Conservation (phyloP, 805 yeast species). For the Pichia nakasei region DNA sequence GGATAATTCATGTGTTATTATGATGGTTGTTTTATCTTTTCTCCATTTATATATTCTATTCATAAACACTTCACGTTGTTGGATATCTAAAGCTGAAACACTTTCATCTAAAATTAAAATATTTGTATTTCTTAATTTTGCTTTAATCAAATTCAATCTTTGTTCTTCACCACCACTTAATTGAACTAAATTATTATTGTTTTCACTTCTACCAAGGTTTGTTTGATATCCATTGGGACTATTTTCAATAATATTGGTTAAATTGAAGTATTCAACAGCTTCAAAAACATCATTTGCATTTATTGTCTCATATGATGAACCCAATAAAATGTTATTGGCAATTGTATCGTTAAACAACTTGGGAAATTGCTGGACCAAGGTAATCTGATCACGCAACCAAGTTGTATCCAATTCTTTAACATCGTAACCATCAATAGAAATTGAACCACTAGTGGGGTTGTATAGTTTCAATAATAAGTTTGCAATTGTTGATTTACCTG, state of each 20-base stretch:
- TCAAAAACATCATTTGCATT: conserved; percentile 25
- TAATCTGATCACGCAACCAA: conserved; percentile 56
- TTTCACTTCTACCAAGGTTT: conserved; percentile 24
- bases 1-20: conserved; percentile 69
- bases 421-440: conserved; percentile 47
- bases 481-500: conserved; percentile 83
- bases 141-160: conserved; percentile 77
- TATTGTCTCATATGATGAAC: conserved; percentile 11
- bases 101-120: conserved; percentile 81
- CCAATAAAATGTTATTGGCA: conserved; percentile 46
- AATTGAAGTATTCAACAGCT: conserved; percentile 45
- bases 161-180: conserved; percentile 93
- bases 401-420: conserved; percentile 32
- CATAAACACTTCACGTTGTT: conserved; percentile 37
- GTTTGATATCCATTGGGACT: conserved; percentile 52
- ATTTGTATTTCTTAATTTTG: conserved; percentile 62
- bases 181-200: conserved; percentile 16
- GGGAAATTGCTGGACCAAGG: conserved; percentile 67
- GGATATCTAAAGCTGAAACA: conserved; percentile 66
- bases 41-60: conserved; percentile 52
- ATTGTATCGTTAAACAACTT: conserved; percentile 57
- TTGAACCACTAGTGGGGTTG: conserved; percentile 42
- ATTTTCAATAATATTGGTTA: conserved; percentile 38
- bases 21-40: conserved; percentile 59
- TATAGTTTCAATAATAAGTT: conserved; percentile 57